A percentile compares a stretch with the other conserved stretches of the same genome.
Evolutionary conservation across 140 eudicot genomes (phyloP).

Genomic region (Anethum foeniculum): DNA sequence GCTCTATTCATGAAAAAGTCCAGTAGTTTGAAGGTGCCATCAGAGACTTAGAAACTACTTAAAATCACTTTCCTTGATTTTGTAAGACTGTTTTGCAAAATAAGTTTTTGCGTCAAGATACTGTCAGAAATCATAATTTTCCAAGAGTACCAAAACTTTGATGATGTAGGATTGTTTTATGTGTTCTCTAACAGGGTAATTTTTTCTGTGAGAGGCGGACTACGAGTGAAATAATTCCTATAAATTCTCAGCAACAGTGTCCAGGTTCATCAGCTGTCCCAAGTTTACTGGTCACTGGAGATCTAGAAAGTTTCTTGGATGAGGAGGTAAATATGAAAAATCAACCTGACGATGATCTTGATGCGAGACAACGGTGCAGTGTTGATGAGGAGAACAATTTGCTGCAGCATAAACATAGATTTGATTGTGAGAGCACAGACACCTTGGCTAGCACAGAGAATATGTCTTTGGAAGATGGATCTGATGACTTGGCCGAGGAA

Average conservation of each 20-base stretch:
- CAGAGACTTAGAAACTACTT: background rate
- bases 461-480: background rate
- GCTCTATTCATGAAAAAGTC: background rate
- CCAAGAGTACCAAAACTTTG: background rate
- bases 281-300: slow-evolving; percentile 22
- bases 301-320: slow-evolving; percentile 21
- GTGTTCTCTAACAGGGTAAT: slow-evolving; percentile 38
- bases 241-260: slow-evolving; percentile 14
- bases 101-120: background rate
- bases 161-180: slow-evolving; percentile 12
- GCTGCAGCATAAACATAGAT: slow-evolving; percentile 7
- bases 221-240: slow-evolving; percentile 18
- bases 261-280: slow-evolving; percentile 16
- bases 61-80: background rate
- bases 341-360: slow-evolving; percentile 5
- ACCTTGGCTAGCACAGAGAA: background rate
- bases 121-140: background rate
- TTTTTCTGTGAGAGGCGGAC: slow-evolving; percentile 24
- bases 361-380: background rate
- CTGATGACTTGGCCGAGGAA: background rate
- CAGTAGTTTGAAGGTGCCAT: background rate
- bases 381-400: slow-evolving; percentile 9
- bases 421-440: background rate
- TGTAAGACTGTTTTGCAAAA: background rate
- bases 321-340: slow-evolving; percentile 14